Base-by-base conservation (phyloP, 2,329 filamentous ascomycete genomes). In the Colletotrichum orchidophilum region DNA sequence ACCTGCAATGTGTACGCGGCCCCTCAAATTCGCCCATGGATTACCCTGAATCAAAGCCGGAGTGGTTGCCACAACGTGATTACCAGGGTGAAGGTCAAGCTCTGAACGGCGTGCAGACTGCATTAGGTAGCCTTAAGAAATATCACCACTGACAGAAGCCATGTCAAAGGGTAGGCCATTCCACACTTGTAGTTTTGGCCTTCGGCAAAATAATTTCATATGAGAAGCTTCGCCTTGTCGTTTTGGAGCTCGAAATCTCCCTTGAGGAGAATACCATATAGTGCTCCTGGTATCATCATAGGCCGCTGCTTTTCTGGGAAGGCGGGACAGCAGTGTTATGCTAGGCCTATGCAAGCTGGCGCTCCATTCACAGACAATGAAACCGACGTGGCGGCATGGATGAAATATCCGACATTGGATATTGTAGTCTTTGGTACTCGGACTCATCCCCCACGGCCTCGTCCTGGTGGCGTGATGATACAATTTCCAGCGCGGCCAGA, bases 331-430 rank as follows among this genome's bases (percentile, higher is more conserved):
- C 33, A 61, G 31, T 33, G 29, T 29, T 26, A 49, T 18, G 27
- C 62, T 31, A 24, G 29, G 52, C 31, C 50, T 68, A 50, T 29
- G 39, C 59, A 64, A 31, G 24, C 39, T 39, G 26, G 42, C 53
- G 61, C 53, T 50, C 59, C 52, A 39, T 33, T 26, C 18, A 53
- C 61, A 59, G 53, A 65, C 64, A 62, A 53, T 46, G 58, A 64
- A 60, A 54, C 46, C 35, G 49, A 54, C n/a, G 29, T 26, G 29
- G 39, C 39, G 39, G 31, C 63, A 50, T 54, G 49, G 21, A 60
- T 66, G 46, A 18, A 15, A 66, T 60, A 46, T 55, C 63, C 49
- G 62, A 60, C 39, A 60, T 66, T 52, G 61, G 52, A 18, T 12
- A 50, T 35, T 57, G 29, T 21, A 60, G 46, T 39, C 15, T 27